Conservation (phyloP, 164 flowering plant species). For the Paratinospora sagittata region DNA sequence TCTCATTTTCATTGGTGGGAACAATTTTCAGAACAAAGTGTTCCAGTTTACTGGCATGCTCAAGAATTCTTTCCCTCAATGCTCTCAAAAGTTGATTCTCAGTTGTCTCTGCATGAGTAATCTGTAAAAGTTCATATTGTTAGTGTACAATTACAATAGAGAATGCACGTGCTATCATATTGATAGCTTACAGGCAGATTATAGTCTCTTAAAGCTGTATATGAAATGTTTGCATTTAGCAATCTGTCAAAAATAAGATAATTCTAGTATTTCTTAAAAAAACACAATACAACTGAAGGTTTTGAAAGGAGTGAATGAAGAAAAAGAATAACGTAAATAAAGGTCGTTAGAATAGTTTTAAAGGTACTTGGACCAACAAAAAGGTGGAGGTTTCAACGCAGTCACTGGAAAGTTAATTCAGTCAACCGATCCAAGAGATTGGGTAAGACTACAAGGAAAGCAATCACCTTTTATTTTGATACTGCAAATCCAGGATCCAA, state of each 20-base stretch:
- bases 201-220: background rate
- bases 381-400: too few relatives aligned
- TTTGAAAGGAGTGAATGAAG: too few relatives aligned
- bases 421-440: too few relatives aligned
- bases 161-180: background rate
- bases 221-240: background rate
- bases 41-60: conserved; percentile 48
- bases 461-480: too few relatives aligned
- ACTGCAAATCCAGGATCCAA: too few relatives aligned
- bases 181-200: background rate
- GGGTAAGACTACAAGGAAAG: too few relatives aligned
- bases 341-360: too few relatives aligned
- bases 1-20: conserved; percentile 36
- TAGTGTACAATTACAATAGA: background rate
- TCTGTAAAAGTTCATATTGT: conserved; percentile 32
- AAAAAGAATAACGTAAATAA: too few relatives aligned
- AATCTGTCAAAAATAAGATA: background rate
- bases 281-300: background rate
- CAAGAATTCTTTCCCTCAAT: conserved; percentile 56
- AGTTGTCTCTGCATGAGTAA: conserved; percentile 37
- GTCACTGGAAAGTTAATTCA: too few relatives aligned
- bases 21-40: conserved; percentile 45
- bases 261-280: background rate
- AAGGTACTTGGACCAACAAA: too few relatives aligned
- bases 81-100: conserved; percentile 63